Evolutionary conservation across 129 eudicot genomes (phyloP).

Genomic region (Centaurea solstitialis): DNA sequence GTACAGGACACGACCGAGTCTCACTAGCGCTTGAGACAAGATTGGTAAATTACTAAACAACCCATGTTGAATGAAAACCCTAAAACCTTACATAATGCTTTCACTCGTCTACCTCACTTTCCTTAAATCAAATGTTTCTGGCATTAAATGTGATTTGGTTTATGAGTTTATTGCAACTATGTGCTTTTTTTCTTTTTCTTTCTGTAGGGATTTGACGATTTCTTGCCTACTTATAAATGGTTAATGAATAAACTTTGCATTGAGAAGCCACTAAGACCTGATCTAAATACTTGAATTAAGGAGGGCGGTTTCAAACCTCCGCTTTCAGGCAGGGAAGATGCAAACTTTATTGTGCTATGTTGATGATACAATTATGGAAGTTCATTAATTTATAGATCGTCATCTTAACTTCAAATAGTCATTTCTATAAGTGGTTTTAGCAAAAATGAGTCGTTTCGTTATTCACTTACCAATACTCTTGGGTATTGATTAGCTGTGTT

Average conservation of each 20-base stretch:
- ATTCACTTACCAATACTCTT: background rate
- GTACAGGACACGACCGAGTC: too few species aligned
- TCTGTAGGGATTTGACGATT: background rate
- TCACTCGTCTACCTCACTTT: too few species aligned
- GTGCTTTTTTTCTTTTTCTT: background rate
- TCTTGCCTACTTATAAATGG: background rate
- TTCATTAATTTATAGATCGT: background rate
- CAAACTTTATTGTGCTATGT: background rate
- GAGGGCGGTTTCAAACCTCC: background rate
- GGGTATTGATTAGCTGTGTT: background rate
- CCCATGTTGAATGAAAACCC: too few species aligned
- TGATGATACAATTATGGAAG: background rate
- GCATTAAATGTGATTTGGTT: background rate
- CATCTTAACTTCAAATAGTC: slow-evolving; percentile 2
- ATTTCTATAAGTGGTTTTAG: background rate
- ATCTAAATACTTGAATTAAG: background rate
- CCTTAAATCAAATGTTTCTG: background rate
- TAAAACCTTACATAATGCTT: too few species aligned
- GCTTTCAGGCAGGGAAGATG: background rate
- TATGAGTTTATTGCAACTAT: background rate
- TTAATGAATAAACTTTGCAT: background rate
- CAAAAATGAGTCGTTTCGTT: slow-evolving; percentile 7
- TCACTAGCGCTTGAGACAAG: too few species aligned
- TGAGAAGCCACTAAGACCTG: background rate
- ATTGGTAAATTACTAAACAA: too few species aligned